Base-by-base conservation (phyloP, 495 filamentous ascomycete species). In the Podospora fimiseda region DNA sequence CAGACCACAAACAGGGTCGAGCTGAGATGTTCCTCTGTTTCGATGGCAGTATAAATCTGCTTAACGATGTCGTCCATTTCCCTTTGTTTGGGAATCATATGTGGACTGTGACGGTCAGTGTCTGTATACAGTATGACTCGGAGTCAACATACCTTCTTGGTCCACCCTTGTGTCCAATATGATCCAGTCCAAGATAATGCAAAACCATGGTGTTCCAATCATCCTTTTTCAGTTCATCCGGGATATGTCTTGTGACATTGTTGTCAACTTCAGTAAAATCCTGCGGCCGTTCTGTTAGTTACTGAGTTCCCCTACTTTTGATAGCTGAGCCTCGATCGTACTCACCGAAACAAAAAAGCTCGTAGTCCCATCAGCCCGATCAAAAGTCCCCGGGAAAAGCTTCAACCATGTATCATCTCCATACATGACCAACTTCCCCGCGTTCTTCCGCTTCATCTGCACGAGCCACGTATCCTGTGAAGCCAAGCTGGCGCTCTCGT, bases 351-450 rank as follows among this genome's bases (percentile, higher is more conserved):
- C 93, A 68, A 96, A 99, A 66, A 99, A 99, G 69, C 91, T 96
- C 33, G 89, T 88, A 2, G 94, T 97, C 33, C 94, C 94, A 64
- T 99, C 93, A 16, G 80, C 75, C 24, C 91, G 82, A 57, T 80
- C 80, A 70, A 99, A 99, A 36, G 83, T 85, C 7, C 78, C 81
- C 4, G 93, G 93, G 64, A 99, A 97, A 30, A 99, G 78, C 68
- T 96, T 97, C 51, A 97, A 73, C 93, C 93, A 99, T 13, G 93
- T 99, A 66, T 99, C 93, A 63, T 99, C 93, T 40, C 93, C 93
- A 59, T 94, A 96, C 88, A 99, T 92, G 64, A 95, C 74, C 46
- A 96, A 74, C 56, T 86, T 88, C 21, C 85, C 88, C 2, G 64
- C 62, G 14, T 72, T 70, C 65, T 82, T 86, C 24, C 84, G 81